Evolutionary conservation across 495 filamentous ascomycete genomes (phyloP), one percentile per base, ranked within the genome.

Genomic region (Aspergillus mulundensis): DNA sequence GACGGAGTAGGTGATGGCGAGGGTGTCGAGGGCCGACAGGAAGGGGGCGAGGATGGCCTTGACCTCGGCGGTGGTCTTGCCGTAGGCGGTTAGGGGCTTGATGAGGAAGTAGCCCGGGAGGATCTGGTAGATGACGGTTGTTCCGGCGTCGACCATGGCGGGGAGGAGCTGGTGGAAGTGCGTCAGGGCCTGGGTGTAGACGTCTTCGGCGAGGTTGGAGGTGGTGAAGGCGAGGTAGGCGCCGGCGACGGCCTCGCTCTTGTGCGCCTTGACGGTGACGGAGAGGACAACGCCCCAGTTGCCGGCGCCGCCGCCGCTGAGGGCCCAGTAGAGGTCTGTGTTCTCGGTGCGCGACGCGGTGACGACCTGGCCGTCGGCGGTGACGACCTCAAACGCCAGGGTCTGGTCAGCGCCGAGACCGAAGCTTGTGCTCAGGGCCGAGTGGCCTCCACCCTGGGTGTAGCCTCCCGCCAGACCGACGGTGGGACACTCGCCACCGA

Each of bases 371-470:
- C 86, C 85, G 5, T 54, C 61, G 0, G 76, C 74, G 2, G 82
- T 86, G 16, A 89, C 81, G 1, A 89, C 70, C 57, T 85, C 81
- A 63, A 80, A 81, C 45, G 85, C 77, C 5, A 89, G 71, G 0
- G 84, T 78, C 23, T 84, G 72, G 61, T 90, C 87, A 0, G 84
- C 84, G 10, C 66, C 85, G 12, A 90, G 70, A 7, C 86, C 87
- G 51, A 80, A 82, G 5, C 52, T 53, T 12, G 72, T 72, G 49
- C 65, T 70, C 19, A 89, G 73, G 0, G 82, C 72, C 7, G 76
- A 76, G 66, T 87, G 83, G 12, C 87, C 87, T 47, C 84, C 86
- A 10, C 83, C 84, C 61, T 82, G 80, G 18, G 69, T 75, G 58
- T 79, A 88, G 1, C 85, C 86, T 20, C 85, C 83, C 5, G 75